Conservation (phyloP, 2,329 filamentous ascomycete genomes). For the Knufia petricola region DNA sequence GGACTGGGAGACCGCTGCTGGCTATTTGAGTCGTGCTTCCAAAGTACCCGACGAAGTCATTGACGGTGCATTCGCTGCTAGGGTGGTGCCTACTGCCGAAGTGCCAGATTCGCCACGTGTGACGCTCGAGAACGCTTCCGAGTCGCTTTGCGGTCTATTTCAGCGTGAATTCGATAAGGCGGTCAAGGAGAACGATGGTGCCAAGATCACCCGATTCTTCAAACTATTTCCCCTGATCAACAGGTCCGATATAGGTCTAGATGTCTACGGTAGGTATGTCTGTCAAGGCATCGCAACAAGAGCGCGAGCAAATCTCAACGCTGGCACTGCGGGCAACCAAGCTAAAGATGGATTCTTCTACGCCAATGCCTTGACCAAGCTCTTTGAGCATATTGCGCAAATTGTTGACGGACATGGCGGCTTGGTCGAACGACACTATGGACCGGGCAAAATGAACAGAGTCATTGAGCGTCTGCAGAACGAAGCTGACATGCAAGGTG, state of each 20-base stretch:
- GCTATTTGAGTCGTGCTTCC: slow-evolving; percentile 73
- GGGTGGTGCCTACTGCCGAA: slow-evolving; percentile 90
- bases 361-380: slow-evolving; percentile 74
- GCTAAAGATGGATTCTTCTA: slow-evolving; percentile 80
- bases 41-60: slow-evolving; percentile 72
- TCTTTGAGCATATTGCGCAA: slow-evolving; percentile 96
- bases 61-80: slow-evolving; percentile 74
- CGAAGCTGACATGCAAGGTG: slow-evolving; percentile 91
- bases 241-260: slow-evolving; percentile 75
- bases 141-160: slow-evolving; percentile 83
- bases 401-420: slow-evolving; percentile 88
- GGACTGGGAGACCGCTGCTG: slow-evolving; percentile 95
- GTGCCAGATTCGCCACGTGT: slow-evolving; percentile 83
- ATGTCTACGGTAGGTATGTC: slow-evolving; percentile 92
- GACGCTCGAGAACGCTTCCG: slow-evolving; percentile 76
- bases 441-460: slow-evolving; percentile 80
- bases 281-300: slow-evolving; percentile 85
- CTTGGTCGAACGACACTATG: slow-evolving; percentile 90
- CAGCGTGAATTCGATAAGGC: slow-evolving; percentile 91
- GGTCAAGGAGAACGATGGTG: slow-evolving; percentile 72
- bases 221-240: slow-evolving; percentile 95
- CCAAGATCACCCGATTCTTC: slow-evolving; percentile 90
- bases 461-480: slow-evolving; percentile 89
- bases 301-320: slow-evolving; percentile 70
- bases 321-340: slow-evolving; percentile 50